These are phyloP conservation scores for Exophiala sp. DNA, from an alignment of 2,329 filamentous ascomycete species.

Conservation along the genomic window DNA sequence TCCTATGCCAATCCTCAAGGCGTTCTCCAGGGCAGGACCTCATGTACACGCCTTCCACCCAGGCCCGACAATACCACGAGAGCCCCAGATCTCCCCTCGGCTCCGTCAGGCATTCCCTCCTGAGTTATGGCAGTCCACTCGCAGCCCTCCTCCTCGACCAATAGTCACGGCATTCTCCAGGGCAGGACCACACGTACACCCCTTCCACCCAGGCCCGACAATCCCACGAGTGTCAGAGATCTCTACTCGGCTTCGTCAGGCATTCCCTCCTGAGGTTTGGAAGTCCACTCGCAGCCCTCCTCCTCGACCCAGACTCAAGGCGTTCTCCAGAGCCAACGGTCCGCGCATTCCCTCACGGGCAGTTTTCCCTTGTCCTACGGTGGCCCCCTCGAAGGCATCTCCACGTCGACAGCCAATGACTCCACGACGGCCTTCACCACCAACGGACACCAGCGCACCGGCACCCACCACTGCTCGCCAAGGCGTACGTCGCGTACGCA, in stretches of 20 bases:
- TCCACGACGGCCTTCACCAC: neutral
- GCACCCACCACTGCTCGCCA: neutral
- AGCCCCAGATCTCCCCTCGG: neutral
- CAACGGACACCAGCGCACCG: neutral
- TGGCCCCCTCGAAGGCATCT: no score
- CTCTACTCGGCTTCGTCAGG: no score
- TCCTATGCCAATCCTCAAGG: conserved; percentile 1
- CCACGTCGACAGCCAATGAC: neutral
- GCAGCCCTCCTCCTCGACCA: neutral
- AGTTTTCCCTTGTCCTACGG: no score
- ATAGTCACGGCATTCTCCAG: neutral
- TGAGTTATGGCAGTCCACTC: neutral
- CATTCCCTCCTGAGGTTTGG: no score
- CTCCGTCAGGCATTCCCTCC: no score
- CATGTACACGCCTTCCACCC: neutral
- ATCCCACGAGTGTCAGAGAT: neutral
- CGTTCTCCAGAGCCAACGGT: neutral
- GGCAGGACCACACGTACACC: neutral
- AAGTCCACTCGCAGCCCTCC: neutral
- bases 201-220: neutral
- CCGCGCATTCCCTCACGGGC: neutral
- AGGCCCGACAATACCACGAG: neutral
- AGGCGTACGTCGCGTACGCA: conserved; percentile 1
- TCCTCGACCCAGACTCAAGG: neutral
- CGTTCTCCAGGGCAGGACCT: neutral